Percentiles rank a stretch among this genome's conserved stretches.
These are phyloP conservation scores for Aureobasidium sp. DNA, from an alignment of 2,329 filamentous ascomycete genomes.

Conservation along the genomic window DNA sequence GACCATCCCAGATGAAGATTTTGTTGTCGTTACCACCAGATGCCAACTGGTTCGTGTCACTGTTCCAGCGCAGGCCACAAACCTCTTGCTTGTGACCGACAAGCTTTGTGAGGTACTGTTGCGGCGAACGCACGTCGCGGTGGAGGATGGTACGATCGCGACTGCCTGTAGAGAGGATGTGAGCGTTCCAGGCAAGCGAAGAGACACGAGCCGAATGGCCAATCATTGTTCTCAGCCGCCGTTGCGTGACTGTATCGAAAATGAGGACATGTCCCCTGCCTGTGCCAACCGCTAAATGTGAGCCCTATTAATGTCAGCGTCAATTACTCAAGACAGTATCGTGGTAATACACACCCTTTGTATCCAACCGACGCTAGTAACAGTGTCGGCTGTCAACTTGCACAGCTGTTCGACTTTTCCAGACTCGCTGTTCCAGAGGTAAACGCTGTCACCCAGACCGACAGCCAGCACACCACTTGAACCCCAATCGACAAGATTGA, in stretches of 20 bases:
- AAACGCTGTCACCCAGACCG: slow-evolving; percentile 85
- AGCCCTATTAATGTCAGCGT: slow-evolving; percentile 49
- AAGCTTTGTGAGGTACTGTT: slow-evolving; percentile 81
- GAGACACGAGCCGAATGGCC: slow-evolving; percentile 91
- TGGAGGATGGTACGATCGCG: slow-evolving; percentile 91
- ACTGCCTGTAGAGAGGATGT: slow-evolving; percentile 92
- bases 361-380: slow-evolving; percentile 97
- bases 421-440: slow-evolving; percentile 94
- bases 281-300: slow-evolving; percentile 91
- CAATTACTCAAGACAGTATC: not conserved
- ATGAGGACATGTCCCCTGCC: slow-evolving; percentile 93
- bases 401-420: slow-evolving; percentile 91
- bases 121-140: slow-evolving; percentile 85
- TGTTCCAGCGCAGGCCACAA: slow-evolving; percentile 94
- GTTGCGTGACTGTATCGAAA: slow-evolving; percentile 85
- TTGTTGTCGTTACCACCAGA: slow-evolving; percentile 98
- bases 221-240: slow-evolving; percentile 89
- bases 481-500: slow-evolving; percentile 97
- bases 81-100: slow-evolving; percentile 97
- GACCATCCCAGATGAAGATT: slow-evolving; percentile 95
- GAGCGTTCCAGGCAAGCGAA: slow-evolving; percentile 93
- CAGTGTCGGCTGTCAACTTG: slow-evolving; percentile 83
- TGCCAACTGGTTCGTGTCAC: slow-evolving; percentile 87
- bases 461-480: slow-evolving; percentile 91
- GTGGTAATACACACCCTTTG: slow-evolving; percentile 55